A percentile compares a stretch with the other conserved stretches of the same genome.
Evolutionary conservation across 2,329 filamentous ascomycete genomes (phyloP).

Genomic region (Fusarium praegraminearum): DNA sequence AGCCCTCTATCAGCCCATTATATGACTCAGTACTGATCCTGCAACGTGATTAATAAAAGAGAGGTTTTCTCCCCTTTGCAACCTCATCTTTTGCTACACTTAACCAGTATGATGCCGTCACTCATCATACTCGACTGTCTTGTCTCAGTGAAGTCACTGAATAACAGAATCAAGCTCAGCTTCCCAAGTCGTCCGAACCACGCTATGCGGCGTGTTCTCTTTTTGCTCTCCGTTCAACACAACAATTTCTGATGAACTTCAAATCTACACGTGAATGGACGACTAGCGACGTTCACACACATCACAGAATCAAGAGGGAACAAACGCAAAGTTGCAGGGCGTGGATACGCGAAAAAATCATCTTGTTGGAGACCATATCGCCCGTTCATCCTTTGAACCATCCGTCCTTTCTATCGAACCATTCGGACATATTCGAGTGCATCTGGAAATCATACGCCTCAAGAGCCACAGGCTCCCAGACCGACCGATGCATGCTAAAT

Average conservation of each 20-base stretch:
- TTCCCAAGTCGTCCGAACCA: not conserved
- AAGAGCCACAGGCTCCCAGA: constrained; percentile 39
- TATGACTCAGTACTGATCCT: not conserved
- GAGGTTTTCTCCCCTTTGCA: not conserved
- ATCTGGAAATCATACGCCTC: constrained; percentile 38
- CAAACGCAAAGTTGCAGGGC: constrained; percentile 5
- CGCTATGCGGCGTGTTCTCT: not conserved
- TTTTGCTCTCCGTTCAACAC: not conserved
- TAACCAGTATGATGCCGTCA: not conserved
- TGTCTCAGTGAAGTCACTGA: not conserved
- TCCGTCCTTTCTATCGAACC: constrained; percentile 43
- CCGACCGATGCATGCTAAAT: constrained; percentile 48
- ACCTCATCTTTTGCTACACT: not conserved
- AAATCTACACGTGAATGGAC: not conserved
- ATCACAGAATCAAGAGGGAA: not conserved
- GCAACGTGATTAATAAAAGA: not conserved
- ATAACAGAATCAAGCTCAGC: not conserved
- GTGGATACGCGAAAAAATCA: constrained; percentile 40
- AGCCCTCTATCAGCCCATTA: constrained; percentile 7
- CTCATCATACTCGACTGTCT: not conserved
- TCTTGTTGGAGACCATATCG: constrained; percentile 46
- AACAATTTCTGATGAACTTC: not conserved
- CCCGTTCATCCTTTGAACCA: constrained; percentile 44
- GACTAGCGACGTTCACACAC: not conserved
- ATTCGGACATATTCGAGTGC: constrained; percentile 39